Conservation (phyloP, 75 land plant genomes). For the Adiantum capillusveneris region DNA sequence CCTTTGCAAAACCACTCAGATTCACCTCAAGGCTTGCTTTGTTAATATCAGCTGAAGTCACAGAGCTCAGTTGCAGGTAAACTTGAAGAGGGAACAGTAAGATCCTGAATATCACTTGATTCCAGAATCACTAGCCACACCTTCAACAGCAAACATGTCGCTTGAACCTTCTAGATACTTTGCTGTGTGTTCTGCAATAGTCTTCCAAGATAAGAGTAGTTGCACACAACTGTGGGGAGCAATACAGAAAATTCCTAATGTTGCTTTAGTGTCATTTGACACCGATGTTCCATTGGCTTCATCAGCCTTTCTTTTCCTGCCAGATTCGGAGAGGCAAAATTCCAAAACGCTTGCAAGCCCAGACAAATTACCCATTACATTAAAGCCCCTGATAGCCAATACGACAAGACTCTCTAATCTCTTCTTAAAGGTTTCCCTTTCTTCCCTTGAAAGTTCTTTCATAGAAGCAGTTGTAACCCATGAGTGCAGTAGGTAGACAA, state of each 20-base stretch:
- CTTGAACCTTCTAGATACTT: constrained; percentile 15
- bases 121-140: constrained; percentile 11
- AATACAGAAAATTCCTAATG: neutral
- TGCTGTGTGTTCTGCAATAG: constrained; percentile 22
- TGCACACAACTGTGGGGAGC: neutral
- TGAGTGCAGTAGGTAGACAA: neutral
- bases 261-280: neutral
- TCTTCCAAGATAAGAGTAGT: constrained; percentile 27
- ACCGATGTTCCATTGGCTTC: neutral
- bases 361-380: neutral
- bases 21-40: neutral
- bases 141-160: constrained; percentile 9
- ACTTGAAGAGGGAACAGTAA: constrained; percentile 41
- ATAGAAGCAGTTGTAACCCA: neutral
- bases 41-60: neutral
- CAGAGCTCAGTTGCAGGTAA: neutral
- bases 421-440: neutral
- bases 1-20: neutral
- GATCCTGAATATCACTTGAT: constrained; percentile 15
- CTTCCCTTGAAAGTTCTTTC: neutral
- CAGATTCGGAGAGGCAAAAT: neutral
- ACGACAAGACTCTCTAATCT: neutral
- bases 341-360: neutral
- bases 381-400: neutral
- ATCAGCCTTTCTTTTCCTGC: neutral